Conservation (phyloP, 116 monocot genomes). For the Phalaenopsis hybrid region DNA sequence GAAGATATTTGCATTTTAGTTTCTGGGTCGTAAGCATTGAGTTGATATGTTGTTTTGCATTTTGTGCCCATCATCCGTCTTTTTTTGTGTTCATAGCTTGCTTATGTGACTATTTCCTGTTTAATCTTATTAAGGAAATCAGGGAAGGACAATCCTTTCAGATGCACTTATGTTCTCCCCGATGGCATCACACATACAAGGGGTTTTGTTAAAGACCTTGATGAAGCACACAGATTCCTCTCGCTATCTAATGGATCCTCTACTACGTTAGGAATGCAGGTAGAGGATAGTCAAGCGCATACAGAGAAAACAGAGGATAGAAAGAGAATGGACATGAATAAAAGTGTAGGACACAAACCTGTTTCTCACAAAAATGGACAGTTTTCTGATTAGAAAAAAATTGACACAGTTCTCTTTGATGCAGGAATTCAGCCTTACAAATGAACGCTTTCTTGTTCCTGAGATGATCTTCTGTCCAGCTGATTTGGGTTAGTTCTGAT, state of each 20-base stretch:
- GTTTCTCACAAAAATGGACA: neutral
- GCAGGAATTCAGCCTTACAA: conserved; percentile 77
- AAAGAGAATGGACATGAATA: conserved; percentile 44
- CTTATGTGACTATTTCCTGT: neutral
- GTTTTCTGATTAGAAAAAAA: conserved; percentile 2
- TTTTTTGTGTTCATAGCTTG: neutral
- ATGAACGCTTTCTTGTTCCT: conserved; percentile 96
- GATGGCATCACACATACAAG: conserved; percentile 79
- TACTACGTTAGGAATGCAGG: conserved; percentile 10
- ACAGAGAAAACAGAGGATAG: conserved; percentile 29
- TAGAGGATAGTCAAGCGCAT: conserved; percentile 18
- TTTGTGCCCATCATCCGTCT: neutral
- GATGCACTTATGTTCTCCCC: conserved; percentile 89
- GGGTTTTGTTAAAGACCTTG: conserved; percentile 75
- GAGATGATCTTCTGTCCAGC: conserved; percentile 86
- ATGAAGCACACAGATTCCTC: conserved; percentile 64
- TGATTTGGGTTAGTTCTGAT: conserved; percentile 63
- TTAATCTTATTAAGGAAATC: conserved; percentile 23
- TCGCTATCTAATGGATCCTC: conserved; percentile 30
- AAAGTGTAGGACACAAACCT: conserved; percentile 48
- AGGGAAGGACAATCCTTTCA: conserved; percentile 64
- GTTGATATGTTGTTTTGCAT: neutral
- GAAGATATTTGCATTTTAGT: neutral
- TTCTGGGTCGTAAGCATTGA: neutral
- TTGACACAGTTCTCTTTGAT: conserved; percentile 9